These are phyloP conservation scores for Apophysomyces variabilis DNA, from an alignment of 371 early-diverging fungal species.

Conservation along the genomic window DNA sequence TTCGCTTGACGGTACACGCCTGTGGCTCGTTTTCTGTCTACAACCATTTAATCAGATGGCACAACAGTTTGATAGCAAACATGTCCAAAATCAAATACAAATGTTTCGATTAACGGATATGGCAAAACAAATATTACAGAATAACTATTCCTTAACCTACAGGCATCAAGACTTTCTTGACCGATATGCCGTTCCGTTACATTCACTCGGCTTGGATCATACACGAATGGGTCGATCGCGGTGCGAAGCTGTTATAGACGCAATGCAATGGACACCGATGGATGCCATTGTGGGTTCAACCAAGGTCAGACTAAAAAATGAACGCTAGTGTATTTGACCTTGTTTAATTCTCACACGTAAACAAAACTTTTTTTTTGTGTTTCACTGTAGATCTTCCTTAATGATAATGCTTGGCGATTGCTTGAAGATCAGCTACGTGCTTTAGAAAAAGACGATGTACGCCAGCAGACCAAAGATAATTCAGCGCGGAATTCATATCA, in stretches of 20 bases:
- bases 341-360: background rate
- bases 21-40: slow-evolving; percentile 88
- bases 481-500: background rate
- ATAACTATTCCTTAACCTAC: slow-evolving; percentile 60
- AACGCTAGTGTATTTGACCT: background rate
- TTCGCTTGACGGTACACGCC: slow-evolving; percentile 78
- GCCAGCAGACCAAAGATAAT: slow-evolving; percentile 22
- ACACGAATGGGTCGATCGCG: slow-evolving; percentile 47
- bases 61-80: slow-evolving; percentile 58
- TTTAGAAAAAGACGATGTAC: slow-evolving; percentile 50
- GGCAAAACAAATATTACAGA: slow-evolving; percentile 44
- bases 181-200: slow-evolving; percentile 64
- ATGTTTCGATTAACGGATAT: slow-evolving; percentile 57
- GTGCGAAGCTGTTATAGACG: slow-evolving; percentile 63
- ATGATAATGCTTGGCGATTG: slow-evolving; percentile 72
- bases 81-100: slow-evolving; percentile 63
- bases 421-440: slow-evolving; percentile 69
- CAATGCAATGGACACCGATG: slow-evolving; percentile 66
- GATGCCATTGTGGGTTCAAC: slow-evolving; percentile 75
- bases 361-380: background rate
- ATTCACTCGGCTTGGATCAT: slow-evolving; percentile 48
- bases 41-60: slow-evolving; percentile 67
- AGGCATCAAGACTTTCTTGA: slow-evolving; percentile 69
- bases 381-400: slow-evolving; percentile 65
- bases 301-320: slow-evolving; percentile 36